Evolutionary conservation across 441 rosid genomes (phyloP).

Genomic region (Brassica balearica): DNA sequence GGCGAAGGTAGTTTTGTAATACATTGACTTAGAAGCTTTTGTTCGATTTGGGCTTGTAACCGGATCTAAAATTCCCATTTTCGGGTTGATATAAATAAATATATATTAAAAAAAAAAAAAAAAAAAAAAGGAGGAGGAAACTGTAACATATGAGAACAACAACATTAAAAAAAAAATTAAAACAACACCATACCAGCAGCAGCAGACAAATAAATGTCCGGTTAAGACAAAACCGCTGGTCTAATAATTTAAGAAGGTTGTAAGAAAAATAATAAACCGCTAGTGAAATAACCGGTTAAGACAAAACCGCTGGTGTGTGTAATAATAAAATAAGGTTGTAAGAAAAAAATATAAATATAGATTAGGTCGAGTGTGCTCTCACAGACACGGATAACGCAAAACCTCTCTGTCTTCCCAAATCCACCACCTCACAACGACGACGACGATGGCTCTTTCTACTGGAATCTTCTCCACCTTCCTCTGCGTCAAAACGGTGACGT

Average conservation of each 20-base stretch:
- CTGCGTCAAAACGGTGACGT: conserved; percentile 47
- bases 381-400: conserved; percentile 5
- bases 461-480: conserved; percentile 48
- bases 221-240: not conserved
- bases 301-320: not conserved
- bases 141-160: not conserved
- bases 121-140: not conserved
- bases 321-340: not conserved
- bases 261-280: too few relatives aligned
- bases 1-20: not conserved
- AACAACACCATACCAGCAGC: not conserved
- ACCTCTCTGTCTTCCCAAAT: conserved; percentile 23
- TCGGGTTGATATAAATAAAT: not conserved
- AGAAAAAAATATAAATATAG: not conserved
- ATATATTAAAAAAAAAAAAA: too few relatives aligned
- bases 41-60: not conserved
- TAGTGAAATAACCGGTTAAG: not conserved
- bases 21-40: not conserved
- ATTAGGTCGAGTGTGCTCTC: conserved; percentile 9
- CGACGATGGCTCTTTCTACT: conserved; percentile 63
- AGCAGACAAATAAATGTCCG: not conserved
- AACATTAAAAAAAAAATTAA: not conserved
- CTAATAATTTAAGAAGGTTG: too few relatives aligned
- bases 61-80: not conserved
- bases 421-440: not conserved